Evolutionary conservation across 2,329 filamentous ascomycete species (phyloP).

Genomic region (Ophioceras dolichostomum): DNA sequence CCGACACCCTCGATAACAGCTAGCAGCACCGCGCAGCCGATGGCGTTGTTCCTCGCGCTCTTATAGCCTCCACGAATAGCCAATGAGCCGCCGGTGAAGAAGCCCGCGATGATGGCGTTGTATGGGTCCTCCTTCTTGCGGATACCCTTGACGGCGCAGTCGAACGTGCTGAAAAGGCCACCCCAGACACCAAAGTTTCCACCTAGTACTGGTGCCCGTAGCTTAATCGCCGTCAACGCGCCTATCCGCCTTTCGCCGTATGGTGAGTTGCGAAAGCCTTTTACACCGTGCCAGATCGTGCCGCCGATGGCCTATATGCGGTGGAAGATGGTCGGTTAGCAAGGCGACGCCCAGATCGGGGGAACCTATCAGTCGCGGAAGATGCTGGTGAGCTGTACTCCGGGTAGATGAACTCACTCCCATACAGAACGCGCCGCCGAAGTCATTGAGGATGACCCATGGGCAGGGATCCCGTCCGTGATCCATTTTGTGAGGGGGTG

Average conservation of each 20-base stretch:
- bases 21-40: constrained; percentile 86
- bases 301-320: constrained; percentile 63
- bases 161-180: constrained; percentile 88
- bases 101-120: constrained; percentile 95
- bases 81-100: constrained; percentile 88
- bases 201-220: constrained; percentile 86
- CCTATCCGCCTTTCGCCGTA: constrained; percentile 94
- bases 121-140: constrained; percentile 96
- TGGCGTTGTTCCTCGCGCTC: constrained; percentile 88
- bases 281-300: constrained; percentile 92
- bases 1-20: constrained; percentile 96
- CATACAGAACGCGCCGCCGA: constrained; percentile 56
- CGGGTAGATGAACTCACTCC: constrained; percentile 12
- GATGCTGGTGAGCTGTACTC: too few species aligned
- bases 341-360: too few species aligned
- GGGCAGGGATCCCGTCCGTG: constrained; percentile 95
- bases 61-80: constrained; percentile 86
- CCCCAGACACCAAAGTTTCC: constrained; percentile 99
- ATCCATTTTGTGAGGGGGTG: constrained; percentile 61
- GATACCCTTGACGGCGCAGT: constrained; percentile 91
- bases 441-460: constrained; percentile 93
- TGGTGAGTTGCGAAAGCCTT: constrained; percentile 81
- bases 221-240: constrained; percentile 93
- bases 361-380: too few species aligned
- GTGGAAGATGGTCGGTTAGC: not conserved